These are phyloP conservation scores for Scenedesmus sp. DNA, from an alignment of 163 green algal genomes.

Conservation along the genomic window DNA sequence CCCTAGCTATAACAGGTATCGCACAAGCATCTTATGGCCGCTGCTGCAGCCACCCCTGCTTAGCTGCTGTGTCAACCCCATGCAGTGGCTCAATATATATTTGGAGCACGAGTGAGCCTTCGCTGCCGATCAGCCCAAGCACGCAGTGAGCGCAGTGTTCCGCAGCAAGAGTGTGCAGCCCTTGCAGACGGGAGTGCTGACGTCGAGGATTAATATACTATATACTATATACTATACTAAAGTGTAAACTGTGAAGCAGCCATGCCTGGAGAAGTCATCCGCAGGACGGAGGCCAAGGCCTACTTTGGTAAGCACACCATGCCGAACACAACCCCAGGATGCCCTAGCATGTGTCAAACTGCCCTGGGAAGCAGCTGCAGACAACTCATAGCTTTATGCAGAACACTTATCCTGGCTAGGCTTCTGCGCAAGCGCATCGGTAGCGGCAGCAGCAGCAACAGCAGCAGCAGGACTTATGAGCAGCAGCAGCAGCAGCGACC, in stretches of 20 bases:
- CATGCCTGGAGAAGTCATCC: conserved; percentile 59
- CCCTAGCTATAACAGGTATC: conserved; percentile 13
- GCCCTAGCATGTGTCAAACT: too few relatives aligned
- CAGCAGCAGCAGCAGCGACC: too few relatives aligned
- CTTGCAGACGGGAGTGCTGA: not conserved
- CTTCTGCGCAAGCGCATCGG: not conserved
- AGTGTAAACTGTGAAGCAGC: not conserved
- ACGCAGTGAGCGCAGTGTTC: not conserved
- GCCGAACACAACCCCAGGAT: not conserved
- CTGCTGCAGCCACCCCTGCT: conserved; percentile 4
- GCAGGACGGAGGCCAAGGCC: conserved; percentile 94
- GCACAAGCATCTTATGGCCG: conserved; percentile 39
- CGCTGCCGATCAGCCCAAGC: not conserved
- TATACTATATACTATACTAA: not conserved
- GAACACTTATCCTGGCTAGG: not conserved
- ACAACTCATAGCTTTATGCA: too few relatives aligned
- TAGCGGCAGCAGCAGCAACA: not conserved
- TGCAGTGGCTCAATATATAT: too few relatives aligned
- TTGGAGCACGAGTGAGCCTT: not conserved
- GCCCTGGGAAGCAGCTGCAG: too few relatives aligned
- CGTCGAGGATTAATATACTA: too few relatives aligned
- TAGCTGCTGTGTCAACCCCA: too few relatives aligned
- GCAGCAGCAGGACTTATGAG: not conserved
- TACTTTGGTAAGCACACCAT: conserved; percentile 88
- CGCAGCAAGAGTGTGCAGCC: not conserved